Evolutionary conservation across 2,329 filamentous ascomycete genomes (phyloP).

Genomic region (Chaetomiaceae sp.): DNA sequence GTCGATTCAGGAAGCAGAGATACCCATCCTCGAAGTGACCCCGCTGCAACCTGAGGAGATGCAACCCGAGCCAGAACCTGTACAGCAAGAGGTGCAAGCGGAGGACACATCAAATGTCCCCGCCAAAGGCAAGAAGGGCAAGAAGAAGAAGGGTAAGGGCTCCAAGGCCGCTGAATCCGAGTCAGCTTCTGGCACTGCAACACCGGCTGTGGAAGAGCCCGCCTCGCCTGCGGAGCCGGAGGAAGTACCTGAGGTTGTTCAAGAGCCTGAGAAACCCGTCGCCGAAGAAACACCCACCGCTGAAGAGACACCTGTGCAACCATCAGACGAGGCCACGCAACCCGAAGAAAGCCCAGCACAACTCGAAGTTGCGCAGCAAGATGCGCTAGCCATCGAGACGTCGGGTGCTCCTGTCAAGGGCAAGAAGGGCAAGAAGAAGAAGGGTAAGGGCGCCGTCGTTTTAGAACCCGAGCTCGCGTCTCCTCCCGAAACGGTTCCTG

Average conservation of each 20-base stretch:
- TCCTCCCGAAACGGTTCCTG: background rate
- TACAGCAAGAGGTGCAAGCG: background rate
- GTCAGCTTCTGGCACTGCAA: conserved; percentile 1
- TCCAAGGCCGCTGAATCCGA: conserved; percentile 2
- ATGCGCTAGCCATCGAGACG: background rate
- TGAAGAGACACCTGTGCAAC: background rate
- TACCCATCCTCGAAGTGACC: background rate
- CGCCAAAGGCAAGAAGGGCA: conserved; percentile 30
- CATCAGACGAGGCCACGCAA: background rate
- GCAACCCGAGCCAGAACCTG: background rate
- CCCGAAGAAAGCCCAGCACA: background rate
- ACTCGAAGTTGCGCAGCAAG: background rate
- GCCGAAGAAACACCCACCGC: background rate
- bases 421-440: conserved; percentile 21
- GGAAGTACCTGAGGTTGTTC: background rate
- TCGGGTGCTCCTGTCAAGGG: conserved; percentile 4
- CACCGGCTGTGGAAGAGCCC: background rate
- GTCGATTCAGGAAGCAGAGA: background rate
- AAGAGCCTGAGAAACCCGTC: background rate
- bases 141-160: conserved; percentile 31
- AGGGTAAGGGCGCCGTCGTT: conserved; percentile 6
- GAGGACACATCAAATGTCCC: conserved; percentile 21
- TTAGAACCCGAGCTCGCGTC: background rate
- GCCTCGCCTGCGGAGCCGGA: background rate
- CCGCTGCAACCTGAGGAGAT: background rate